These are phyloP conservation scores for Fusarium haematococcum DNA, from an alignment of 2,329 filamentous ascomycete genomes.

Conservation along the genomic window DNA sequence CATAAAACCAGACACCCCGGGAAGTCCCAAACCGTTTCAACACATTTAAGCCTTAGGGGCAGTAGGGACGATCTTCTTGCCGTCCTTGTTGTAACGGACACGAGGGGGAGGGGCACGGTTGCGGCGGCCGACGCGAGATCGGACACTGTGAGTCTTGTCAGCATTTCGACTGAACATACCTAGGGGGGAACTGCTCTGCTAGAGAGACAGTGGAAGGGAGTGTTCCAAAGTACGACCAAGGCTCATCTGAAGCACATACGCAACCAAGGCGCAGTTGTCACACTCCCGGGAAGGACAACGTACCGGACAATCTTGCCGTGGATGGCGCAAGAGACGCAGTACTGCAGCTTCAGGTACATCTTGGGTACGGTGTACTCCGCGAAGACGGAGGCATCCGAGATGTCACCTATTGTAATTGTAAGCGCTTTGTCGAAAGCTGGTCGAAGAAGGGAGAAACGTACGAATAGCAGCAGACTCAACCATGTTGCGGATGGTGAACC, in stretches of 20 bases:
- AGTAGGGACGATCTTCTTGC: conserved; percentile 98
- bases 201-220: conserved; percentile 37
- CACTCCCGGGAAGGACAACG: conserved; percentile 70
- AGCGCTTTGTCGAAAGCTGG: conserved; percentile 21
- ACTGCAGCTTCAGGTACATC: conserved; percentile 99
- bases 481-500: conserved; percentile 99
- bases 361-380: conserved; percentile 99
- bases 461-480: conserved; percentile 99
- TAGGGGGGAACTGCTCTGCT: conserved; percentile 6
- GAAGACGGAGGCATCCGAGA: conserved; percentile 99
- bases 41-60: conserved; percentile 53
- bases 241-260: conserved; percentile 68
- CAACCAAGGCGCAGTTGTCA: conserved; percentile 66
- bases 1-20: conserved; percentile 51
- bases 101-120: conserved; percentile 98
- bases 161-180: conserved; percentile 49
- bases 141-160: conserved; percentile 78
- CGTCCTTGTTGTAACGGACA: conserved; percentile 99
- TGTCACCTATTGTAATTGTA: conserved; percentile 80
- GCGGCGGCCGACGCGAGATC: conserved; percentile 94
- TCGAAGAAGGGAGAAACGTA: conserved; percentile 66
- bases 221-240: conserved; percentile 66
- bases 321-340: conserved; percentile 99
- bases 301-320: conserved; percentile 99
- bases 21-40: conserved; percentile 46